Evolutionary conservation across 2,329 filamentous ascomycete species (phyloP).

Genomic region (Aspergillus sp.): DNA sequence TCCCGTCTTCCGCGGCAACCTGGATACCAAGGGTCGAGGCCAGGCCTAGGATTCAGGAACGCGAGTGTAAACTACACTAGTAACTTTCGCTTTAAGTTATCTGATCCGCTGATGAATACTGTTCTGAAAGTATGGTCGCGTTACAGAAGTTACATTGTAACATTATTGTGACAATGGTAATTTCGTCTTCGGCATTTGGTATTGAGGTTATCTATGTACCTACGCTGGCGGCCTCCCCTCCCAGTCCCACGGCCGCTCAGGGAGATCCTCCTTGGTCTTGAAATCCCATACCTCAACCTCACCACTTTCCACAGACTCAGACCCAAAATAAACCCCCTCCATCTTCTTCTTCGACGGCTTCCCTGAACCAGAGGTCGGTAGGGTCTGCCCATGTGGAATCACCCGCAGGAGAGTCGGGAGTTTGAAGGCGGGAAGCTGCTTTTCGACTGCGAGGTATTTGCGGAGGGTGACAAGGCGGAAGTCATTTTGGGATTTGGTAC

Average conservation of each 20-base stretch:
- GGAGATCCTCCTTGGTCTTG: not conserved
- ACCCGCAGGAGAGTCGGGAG: not conserved
- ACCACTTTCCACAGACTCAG: not conserved
- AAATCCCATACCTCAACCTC: not conserved
- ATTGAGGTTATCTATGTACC: no score
- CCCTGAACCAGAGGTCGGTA: not conserved
- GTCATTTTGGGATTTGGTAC: not conserved
- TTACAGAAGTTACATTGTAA: no score
- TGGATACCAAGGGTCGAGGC: no score
- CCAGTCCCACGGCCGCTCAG: not conserved
- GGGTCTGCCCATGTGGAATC: not conserved
- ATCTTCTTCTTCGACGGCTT: slow-evolving; percentile 6
- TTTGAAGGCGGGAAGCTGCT: not conserved
- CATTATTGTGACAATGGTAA: no score
- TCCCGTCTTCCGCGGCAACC: not conserved
- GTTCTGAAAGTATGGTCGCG: not conserved
- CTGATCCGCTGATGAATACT: not conserved
- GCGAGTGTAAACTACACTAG: not conserved
- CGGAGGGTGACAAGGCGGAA: not conserved
- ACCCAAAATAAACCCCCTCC: not conserved
- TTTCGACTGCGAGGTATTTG: not conserved
- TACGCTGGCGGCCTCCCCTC: not conserved
- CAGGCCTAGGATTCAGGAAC: not conserved
- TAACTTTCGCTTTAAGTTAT: not conserved
- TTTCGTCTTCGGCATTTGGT: no score